Base-by-base conservation (phyloP, 306 rosid species). In the Vigna hirtella region DNA sequence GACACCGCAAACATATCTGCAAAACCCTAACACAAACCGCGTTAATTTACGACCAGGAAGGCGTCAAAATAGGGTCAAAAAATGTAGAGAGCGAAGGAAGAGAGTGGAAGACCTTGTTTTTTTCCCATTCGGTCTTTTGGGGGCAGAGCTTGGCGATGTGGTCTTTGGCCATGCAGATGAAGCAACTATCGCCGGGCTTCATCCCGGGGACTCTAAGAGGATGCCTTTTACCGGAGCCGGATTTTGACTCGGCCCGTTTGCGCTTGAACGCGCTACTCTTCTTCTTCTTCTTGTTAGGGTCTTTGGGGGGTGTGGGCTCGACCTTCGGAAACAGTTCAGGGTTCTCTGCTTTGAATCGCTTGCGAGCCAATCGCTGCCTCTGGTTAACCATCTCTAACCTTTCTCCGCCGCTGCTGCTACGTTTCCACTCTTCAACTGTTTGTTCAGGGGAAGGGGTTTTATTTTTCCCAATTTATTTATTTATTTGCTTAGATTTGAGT, bases 141-240 rank as follows among this genome's bases (percentile, higher is more conserved):
- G 93, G 85, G 56, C 98, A 95, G 48, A 87, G 82, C 83, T 91
- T 95, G 48, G 98, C 97, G 42, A 95, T 89, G 71, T 95, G 98
- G 18, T 92, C 92, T 18, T 58, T 70, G 38, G 86, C 86, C 74
- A 83, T 89, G 71, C 98, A 92, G 70, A 95, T 92, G 88, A 86
- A 95, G 76, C 98, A 92, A 77, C 86, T 89, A 1, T 95, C 98
- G 16, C 98, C 98, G 26, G 98, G 98, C 86, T 85, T 95, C 98
- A 85, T 85, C 4, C 98, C 98, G n/a, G 97, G 97, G 9, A 94
- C 93, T 82, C 97, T 84, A 12, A 92, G 92, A 10, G 93, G 97
- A 82, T 85, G 93, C 70, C 83, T 89, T 4, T 63, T 85, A 69
- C 83, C 88, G 47, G 18, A 34, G 14, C 76, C 57, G 67, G 78